Conservation (phyloP, 257 asterid species). For the Salvia hispanica region DNA sequence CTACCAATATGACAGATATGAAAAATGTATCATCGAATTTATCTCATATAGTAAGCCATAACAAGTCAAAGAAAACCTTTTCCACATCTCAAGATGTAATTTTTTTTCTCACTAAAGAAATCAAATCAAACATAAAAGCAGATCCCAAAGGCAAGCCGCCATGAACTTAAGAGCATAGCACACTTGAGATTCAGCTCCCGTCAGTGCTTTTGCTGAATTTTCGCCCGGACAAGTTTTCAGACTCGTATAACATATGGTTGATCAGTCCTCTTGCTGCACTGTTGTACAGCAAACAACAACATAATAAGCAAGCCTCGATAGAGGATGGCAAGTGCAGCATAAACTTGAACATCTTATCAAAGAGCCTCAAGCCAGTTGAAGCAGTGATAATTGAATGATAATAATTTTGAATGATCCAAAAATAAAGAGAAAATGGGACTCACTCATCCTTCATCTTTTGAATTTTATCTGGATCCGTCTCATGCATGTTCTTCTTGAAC, state of each 20-base stretch:
- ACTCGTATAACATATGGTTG: constrained; percentile 87
- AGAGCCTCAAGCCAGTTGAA: neutral
- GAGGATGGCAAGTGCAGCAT: neutral
- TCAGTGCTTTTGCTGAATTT: constrained; percentile 59
- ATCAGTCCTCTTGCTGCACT: constrained; percentile 95
- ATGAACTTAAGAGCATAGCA: neutral
- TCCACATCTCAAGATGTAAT: neutral
- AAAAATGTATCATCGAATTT: neutral
- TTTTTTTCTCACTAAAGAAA: neutral
- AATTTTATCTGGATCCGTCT: constrained; percentile 83
- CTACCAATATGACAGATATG: neutral
- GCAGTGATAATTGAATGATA: too few relatives aligned
- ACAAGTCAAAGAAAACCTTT: constrained; percentile 6
- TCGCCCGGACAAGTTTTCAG: constrained; percentile 68
- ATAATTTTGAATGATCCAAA: too few relatives aligned
- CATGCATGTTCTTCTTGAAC: constrained; percentile 80
- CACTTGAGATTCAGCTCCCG: neutral
- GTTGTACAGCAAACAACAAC: constrained; percentile 30
- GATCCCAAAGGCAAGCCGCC: neutral
- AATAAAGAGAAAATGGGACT: constrained; percentile 33
- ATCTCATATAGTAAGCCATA: constrained; percentile 5
- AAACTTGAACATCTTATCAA: neutral
- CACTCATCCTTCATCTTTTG: constrained; percentile 86
- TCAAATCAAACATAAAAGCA: neutral
- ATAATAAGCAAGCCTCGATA: constrained; percentile 1